Evolutionary conservation across 2,329 filamentous ascomycete species (phyloP).

Genomic region (Monosporascus sp.): DNA sequence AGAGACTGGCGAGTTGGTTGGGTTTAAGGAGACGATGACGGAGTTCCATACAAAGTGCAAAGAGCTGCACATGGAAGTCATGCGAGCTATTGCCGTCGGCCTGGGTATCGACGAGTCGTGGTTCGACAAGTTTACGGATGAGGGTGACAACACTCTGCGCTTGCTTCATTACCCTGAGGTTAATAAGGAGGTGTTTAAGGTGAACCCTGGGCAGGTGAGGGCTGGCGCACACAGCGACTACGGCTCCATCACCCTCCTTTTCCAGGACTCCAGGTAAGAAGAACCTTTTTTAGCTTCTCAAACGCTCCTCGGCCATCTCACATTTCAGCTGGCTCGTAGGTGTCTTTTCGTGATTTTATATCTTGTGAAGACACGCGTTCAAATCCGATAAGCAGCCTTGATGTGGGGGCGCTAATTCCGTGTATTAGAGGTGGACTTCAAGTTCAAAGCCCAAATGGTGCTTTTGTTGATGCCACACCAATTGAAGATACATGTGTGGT

Average conservation of each 20-base stretch:
- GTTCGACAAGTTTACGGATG: slow-evolving; percentile 71
- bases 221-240: slow-evolving; percentile 73
- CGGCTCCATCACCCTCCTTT: slow-evolving; percentile 55
- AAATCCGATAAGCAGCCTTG: no score
- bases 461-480: slow-evolving; percentile 77
- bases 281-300: no score
- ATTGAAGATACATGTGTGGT: slow-evolving; percentile 78
- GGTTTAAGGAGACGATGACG: slow-evolving; percentile 69
- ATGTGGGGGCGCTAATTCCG: background rate
- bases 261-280: slow-evolving; percentile 43
- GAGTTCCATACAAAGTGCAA: slow-evolving; percentile 72
- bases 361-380: no score
- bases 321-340: background rate
- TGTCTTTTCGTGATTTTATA: no score
- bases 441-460: slow-evolving; percentile 58
- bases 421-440: slow-evolving; percentile 18
- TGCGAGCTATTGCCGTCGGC: slow-evolving; percentile 79
- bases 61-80: slow-evolving; percentile 67
- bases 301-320: no score
- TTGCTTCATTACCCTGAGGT: slow-evolving; percentile 74
- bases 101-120: slow-evolving; percentile 65
- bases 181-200: slow-evolving; percentile 56
- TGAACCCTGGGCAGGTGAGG: slow-evolving; percentile 64
- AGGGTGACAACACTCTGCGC: slow-evolving; percentile 64
- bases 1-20: slow-evolving; percentile 43